Base-by-base conservation (phyloP, 2,329 filamentous ascomycete genomes). In the Neopestalotiopsis rosae region DNA sequence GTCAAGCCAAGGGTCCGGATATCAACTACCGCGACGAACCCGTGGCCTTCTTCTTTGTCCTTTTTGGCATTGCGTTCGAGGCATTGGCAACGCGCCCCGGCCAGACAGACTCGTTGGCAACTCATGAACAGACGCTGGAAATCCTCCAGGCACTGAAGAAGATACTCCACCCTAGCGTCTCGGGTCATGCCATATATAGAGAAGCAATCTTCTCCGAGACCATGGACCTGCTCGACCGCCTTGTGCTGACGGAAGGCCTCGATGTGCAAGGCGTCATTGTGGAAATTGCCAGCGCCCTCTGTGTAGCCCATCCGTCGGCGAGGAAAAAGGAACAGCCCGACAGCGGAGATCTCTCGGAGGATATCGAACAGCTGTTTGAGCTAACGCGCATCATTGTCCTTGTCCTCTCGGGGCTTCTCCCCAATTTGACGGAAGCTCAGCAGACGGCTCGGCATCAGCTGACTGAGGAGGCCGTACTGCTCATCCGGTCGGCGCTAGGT, bases 21-120 rank as follows among this genome's bases (percentile, higher is more conserved):
- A 98, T 99, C 82, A 98, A 98, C 80, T 99, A 99, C 79, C 93
- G 96, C 62, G 95, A 98, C 76, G 96, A 99, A 78, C 96, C 96
- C 0, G 94, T 98, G 1, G 96, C 96, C 0, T 99, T 99, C 86
- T 99, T 99, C 84, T 99, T 99, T 76, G 95, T 99, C 14, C 87
- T 99, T 0, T 99, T 98, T 75, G 96, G 96, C 12, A 91, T 99
- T 68, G 94, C 95, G 0, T 98, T 99, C 74, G 97, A 99, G 81
- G 95, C 97, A 20, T 88, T 99, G 28, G 95, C 95, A 7, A 94
- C 94, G 6, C 90, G 94, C 61, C 91, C 92, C 5, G 88, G 89
- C 28, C 86, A 88, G 63, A 84, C 83, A 42, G 90, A 92, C 73
- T 85, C 91, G 12, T 86, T 94, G 38, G 91, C 90, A 4, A 90